Evolutionary conservation across 139 green algal genomes (phyloP).

Genomic region (Chlorella ohadii): DNA sequence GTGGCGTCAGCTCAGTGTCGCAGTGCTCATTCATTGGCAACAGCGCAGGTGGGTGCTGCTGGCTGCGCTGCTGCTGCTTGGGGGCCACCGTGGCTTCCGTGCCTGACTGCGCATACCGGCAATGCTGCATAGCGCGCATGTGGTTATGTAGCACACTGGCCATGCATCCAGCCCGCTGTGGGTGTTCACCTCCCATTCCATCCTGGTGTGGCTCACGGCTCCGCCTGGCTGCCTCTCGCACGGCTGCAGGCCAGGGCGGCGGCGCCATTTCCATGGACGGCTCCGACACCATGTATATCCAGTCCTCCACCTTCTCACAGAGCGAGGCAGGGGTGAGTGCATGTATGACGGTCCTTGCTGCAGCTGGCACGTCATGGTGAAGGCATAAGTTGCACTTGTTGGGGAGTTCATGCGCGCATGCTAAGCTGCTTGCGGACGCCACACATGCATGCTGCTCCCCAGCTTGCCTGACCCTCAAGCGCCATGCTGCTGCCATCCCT

Average conservation of each 20-base stretch:
- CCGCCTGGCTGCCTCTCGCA: too few species aligned
- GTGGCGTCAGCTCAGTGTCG: not conserved
- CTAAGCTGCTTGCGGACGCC: too few species aligned
- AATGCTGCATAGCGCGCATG: too few species aligned
- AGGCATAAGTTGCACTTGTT: too few species aligned
- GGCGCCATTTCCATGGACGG: conserved; percentile 46
- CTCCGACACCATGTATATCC: conserved; percentile 25
- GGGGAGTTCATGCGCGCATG: too few species aligned
- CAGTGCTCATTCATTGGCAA: conserved; percentile 40
- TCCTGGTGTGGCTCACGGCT: not conserved
- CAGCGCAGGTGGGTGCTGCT: conserved; percentile 1
- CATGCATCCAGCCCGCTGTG: not conserved
- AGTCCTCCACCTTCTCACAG: conserved; percentile 12
- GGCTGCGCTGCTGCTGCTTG: not conserved
- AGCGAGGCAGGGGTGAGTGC: conserved; percentile 40
- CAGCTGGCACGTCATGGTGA: too few species aligned
- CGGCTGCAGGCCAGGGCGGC: conserved; percentile 32
- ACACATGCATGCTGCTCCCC: too few species aligned
- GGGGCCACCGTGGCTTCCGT: too few species aligned
- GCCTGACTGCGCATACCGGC: too few species aligned
- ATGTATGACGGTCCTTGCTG: too few species aligned
- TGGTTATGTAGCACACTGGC: too few species aligned
- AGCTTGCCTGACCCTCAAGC: too few species aligned
- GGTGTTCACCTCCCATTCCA: not conserved
- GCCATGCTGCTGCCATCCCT: not conserved